Conservation (phyloP, 208 protist genomes). For the Leptomonas pyrrhocoris region DNA sequence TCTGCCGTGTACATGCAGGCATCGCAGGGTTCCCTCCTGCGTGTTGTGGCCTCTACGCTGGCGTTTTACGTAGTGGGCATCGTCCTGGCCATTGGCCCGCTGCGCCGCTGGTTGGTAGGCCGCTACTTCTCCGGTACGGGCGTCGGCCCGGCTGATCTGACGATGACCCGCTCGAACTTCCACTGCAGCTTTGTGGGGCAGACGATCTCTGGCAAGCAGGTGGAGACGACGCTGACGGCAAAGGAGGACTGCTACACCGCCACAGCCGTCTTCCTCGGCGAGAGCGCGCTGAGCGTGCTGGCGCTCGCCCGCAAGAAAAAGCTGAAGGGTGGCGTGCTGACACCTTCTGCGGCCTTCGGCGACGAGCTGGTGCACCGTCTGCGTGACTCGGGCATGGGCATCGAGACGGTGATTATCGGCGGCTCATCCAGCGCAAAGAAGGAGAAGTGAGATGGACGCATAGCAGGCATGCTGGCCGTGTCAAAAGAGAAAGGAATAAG, state of each 20-base stretch:
- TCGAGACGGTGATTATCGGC: constrained; percentile 22
- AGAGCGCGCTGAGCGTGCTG: constrained; percentile 59
- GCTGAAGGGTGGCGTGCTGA: constrained; percentile 67
- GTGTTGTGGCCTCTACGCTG: constrained; percentile 32
- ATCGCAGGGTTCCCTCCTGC: constrained; percentile 39
- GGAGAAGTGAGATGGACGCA: not conserved
- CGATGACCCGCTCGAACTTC: constrained; percentile 52
- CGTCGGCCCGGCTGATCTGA: constrained; percentile 49
- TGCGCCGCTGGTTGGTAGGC: constrained; percentile 46
- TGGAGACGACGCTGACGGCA: constrained; percentile 38
- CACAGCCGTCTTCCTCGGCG: constrained; percentile 65
- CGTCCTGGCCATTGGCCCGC: constrained; percentile 39
- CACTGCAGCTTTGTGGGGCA: constrained; percentile 56
- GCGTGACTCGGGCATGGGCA: constrained; percentile 42
- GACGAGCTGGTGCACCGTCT: constrained; percentile 52
- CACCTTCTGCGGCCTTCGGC: constrained; percentile 67
- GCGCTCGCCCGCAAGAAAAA: constrained; percentile 39
- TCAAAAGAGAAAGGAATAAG: too few species aligned
- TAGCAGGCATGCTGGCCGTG: too few species aligned
- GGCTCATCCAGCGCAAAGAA: constrained; percentile 13
- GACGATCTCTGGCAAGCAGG: constrained; percentile 45
- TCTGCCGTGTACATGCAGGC: constrained; percentile 65
- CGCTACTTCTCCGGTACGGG: constrained; percentile 38
- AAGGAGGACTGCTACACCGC: constrained; percentile 72
- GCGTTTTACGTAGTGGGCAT: constrained; percentile 24